Evolutionary conservation across 2,329 filamentous ascomycete species (phyloP), one percentile per base, ranked within the genome.

Genomic region (Fusarium caatingaense): DNA sequence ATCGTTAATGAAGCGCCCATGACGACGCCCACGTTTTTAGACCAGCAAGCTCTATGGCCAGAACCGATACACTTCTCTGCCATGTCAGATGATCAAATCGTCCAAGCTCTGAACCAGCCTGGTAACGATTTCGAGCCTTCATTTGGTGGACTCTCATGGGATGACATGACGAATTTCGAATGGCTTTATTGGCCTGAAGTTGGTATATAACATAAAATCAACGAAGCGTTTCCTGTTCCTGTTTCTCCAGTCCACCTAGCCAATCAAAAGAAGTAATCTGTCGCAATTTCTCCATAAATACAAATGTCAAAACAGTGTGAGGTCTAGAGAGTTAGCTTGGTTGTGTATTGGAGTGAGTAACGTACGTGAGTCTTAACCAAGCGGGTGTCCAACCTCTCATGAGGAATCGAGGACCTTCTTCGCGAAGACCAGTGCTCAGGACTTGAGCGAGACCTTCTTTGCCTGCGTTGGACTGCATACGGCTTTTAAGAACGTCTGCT

Each of bases 61-160:
- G 85, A 87, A 64, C 83, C 86, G 7, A 72, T 91, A 23, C 87
- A 89, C 25, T 90, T 91, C 75, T 91, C 88, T 4, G 83, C 88
- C 32, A 92, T 92, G 90, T 91, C 89, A 1, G 88, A 91, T 60
- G 85, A 90, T 61, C 89, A 92, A 74, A 89, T 92, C 48, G 84
- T 88, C 8, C 88, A 91, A 68, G 88, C 89, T 7, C 83, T 92
- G 28, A 90, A 89, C 72, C 86, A 88, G 66, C 87, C 88, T 1
- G 88, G 86, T 6, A 86, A 88, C 27, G 85, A 86, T 18, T 87
- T 91, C 65, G 86, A 88, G 20, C 81, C 84, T 2, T 83, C 82
- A 5, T 83, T 88, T 60, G 83, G 85, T 8, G 85, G 87, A 66
- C 80, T 90, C 11, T 85, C 86, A 1, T 85, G 88, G 79, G 87